These are phyloP conservation scores for Cnidoscolus chayamansa DNA, from an alignment of 441 rosid genomes.

Conservation along the genomic window DNA sequence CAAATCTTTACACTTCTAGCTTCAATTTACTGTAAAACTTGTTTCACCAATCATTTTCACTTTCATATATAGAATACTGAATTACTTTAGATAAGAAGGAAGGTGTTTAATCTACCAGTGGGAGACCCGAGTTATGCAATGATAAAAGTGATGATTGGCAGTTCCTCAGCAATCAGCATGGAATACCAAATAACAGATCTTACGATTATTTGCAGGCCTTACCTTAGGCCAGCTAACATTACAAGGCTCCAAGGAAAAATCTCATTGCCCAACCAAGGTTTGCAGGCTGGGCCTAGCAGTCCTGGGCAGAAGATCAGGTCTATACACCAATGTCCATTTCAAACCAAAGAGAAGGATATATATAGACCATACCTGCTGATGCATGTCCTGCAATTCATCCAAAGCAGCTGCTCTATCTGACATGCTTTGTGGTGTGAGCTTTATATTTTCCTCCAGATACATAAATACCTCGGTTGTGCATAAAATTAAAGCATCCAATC, in stretches of 20 bases:
- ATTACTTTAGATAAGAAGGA: too few species aligned
- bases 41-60: too few species aligned
- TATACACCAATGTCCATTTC: slow-evolving; percentile 1
- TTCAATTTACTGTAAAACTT: too few species aligned
- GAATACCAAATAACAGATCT: too few species aligned
- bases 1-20: not conserved
- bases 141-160: too few species aligned
- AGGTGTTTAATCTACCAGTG: too few species aligned
- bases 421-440: slow-evolving; percentile 71
- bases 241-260: not conserved
- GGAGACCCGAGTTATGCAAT: too few species aligned
- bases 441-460: slow-evolving; percentile 92
- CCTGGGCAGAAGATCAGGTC: not conserved
- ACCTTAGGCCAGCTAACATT: not conserved
- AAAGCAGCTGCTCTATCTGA: slow-evolving; percentile 79
- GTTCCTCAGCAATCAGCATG: too few species aligned
- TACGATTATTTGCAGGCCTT: too few species aligned
- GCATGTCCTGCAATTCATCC: slow-evolving; percentile 90
- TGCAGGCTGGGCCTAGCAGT: not conserved
- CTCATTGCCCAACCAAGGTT: not conserved
- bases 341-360: slow-evolving; percentile 3
- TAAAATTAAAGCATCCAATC: slow-evolving; percentile 80
- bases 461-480: slow-evolving; percentile 68
- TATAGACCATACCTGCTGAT: slow-evolving; percentile 68
- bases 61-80: too few species aligned